Evolutionary conservation across 345 rosid genomes (phyloP), one percentile per base, ranked within the genome.

Genomic region (Chamaenerion angustifolium): DNA sequence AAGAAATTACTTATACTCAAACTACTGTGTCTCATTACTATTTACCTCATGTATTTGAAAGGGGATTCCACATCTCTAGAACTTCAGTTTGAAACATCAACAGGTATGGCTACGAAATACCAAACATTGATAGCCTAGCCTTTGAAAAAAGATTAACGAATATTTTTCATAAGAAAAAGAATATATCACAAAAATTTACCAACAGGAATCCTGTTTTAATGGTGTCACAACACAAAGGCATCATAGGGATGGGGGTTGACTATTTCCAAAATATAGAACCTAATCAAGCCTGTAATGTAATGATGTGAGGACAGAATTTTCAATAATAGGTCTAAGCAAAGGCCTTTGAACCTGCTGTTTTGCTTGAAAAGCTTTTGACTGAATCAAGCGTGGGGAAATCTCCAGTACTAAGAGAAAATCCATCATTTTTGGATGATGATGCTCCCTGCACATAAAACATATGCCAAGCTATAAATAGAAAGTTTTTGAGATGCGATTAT

Each of bases 371-470:
- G 48, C 74, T 90, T 55, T 74, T 92, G 50, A 88, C 92, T n/a
- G 92, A 71, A 51, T 95, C 95, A 63, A 93, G 97, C 8, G 82
- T 73, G 23, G 99, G 99, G 65, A 93, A 93, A 73, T 93, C 99
- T 60, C 95, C 92, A 51, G 97, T 71, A 46, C 81, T 67, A 68
- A 85, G 73, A 60, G 97, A 79, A 76, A 93, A 93, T 49, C 76
- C 84, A 52, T 79, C 94, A 51, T 68, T 77, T 76, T 83, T 82
- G 44, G 72, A 62, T 42, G 80, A 75, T 62, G 67, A 16, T 25
- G 62, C 55, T 62, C 90, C 94, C 99, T 93, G 82, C 68, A 68
- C n/a, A 47, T n/a, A 54, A 14, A 52, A 52, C 35, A 27, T 27
- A 16, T 46, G 41, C 9, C 43, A 16, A 19, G 46, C 46, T 47